Evolutionary conservation across 2,329 filamentous ascomycete genomes (phyloP).

Genomic region (Sarocladiaceae sp.): DNA sequence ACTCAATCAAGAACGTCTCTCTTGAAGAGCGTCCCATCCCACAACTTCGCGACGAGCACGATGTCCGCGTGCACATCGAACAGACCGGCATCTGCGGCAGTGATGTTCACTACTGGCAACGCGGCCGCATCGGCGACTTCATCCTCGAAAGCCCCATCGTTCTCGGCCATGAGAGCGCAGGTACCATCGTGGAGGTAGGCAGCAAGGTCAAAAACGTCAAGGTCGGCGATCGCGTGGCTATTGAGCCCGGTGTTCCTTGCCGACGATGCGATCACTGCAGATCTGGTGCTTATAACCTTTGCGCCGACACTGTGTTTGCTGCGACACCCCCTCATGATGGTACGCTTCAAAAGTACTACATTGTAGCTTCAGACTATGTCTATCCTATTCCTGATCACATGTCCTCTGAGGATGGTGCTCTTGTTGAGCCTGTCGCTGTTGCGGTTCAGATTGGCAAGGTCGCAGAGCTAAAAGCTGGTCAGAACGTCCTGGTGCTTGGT

Average conservation of each 20-base stretch:
- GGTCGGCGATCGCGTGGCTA: constrained; percentile 40
- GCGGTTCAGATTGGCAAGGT: constrained; percentile 41
- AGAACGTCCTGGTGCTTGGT: constrained; percentile 42
- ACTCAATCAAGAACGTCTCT: constrained; percentile 36
- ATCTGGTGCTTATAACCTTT: constrained; percentile 35
- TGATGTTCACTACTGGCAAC: constrained; percentile 42
- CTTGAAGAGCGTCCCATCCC: constrained; percentile 40
- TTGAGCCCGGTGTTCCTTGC: constrained; percentile 45
- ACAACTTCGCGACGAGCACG: constrained; percentile 30
- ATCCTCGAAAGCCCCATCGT: no score
- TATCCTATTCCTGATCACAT: constrained; percentile 41
- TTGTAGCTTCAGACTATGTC: constrained; percentile 40
- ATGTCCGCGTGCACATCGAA: constrained; percentile 39
- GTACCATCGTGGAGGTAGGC: constrained; percentile 36
- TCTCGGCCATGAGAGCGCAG: constrained; percentile 42
- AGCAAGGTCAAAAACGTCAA: constrained; percentile 35
- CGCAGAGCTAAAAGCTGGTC: constrained; percentile 31
- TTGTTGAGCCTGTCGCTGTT: constrained; percentile 45
- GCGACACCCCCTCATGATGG: constrained; percentile 46
- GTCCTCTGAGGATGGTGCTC: constrained; percentile 40
- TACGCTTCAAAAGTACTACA: constrained; percentile 45
- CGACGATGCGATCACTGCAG: constrained; percentile 38
- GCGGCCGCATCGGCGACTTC: constrained; percentile 43
- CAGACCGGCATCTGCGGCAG: constrained; percentile 45
- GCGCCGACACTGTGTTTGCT: constrained; percentile 41